These are phyloP conservation scores for Helenozyma baotianmanensis DNA, from an alignment of 805 yeast species.

Conservation along the genomic window DNA sequence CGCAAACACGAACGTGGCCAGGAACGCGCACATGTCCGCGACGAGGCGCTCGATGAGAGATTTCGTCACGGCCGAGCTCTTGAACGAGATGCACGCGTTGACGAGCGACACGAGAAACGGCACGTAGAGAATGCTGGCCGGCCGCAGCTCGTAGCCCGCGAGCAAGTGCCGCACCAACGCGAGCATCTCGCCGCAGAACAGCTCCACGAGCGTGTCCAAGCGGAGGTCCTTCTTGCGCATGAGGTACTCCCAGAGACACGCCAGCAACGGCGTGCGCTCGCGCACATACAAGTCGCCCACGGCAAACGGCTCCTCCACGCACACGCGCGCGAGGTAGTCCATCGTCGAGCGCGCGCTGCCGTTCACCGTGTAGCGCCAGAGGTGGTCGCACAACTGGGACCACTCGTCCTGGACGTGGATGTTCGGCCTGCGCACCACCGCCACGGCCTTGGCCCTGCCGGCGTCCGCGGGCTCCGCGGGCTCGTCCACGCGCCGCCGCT, in stretches of 20 bases:
- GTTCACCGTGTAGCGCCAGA: slow-evolving; percentile 33
- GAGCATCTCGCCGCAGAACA: slow-evolving; percentile 26
- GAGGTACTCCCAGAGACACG: slow-evolving; percentile 40
- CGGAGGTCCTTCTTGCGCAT: slow-evolving; percentile 41
- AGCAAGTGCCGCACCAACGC: slow-evolving; percentile 26
- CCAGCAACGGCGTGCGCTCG: slow-evolving; percentile 35
- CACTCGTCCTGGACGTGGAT: slow-evolving; percentile 30
- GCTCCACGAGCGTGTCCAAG: slow-evolving; percentile 46
- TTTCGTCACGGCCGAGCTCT: slow-evolving; percentile 56
- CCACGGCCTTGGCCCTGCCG: background rate
- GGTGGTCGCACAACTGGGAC: slow-evolving; percentile 27
- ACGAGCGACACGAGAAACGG: slow-evolving; percentile 61
- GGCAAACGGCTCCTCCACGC: slow-evolving; percentile 15
- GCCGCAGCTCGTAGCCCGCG: slow-evolving; percentile 12
- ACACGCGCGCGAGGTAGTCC: slow-evolving; percentile 28
- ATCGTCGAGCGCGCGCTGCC: slow-evolving; percentile 32
- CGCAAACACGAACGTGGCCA: slow-evolving; percentile 19
- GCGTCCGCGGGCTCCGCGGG: background rate
- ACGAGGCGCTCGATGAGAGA: slow-evolving; percentile 22
- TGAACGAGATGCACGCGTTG: slow-evolving; percentile 50
- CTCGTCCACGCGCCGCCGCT: slow-evolving; percentile 16
- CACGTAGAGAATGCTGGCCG: slow-evolving; percentile 31
- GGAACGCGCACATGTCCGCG: slow-evolving; percentile 13
- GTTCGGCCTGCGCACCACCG: slow-evolving; percentile 4
- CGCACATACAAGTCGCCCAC: slow-evolving; percentile 18